Evolutionary conservation across 2,329 filamentous ascomycete genomes (phyloP), one percentile per base, ranked within the genome.

Genomic region (Albifimbria verrucaria): DNA sequence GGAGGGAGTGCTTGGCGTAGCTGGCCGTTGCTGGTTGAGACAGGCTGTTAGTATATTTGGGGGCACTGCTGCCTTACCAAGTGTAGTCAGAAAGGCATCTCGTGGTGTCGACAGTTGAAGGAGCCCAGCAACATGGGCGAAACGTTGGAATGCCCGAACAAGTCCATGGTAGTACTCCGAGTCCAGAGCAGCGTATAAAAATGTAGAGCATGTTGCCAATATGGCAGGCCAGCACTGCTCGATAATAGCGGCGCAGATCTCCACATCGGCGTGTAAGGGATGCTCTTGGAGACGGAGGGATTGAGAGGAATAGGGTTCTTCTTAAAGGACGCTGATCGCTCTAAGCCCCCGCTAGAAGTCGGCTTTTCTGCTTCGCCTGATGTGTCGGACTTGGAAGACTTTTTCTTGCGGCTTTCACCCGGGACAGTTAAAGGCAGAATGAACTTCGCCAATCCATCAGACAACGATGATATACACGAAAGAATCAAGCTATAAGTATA

Each of bases 141-240:
- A 90, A 59, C 95, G 92, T 64, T 99, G 94, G 61, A 97, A 96
- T 0, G 93, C 90, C 59, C 94, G 84, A 22, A 99, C 93, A 2
- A 99, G 77, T 10, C 88, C 85, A 60, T 97, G 92, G 63, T 97
- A 99, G 62, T 94, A 97, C 50, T 97, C 92, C 1, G 90, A 88
- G 66, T 99, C 94, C 4, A 99, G 76, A 0, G 93, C 86, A 25
- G 94, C 90, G 65, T 96, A 95, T 18, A 99, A 75, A 65, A 97
- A 99, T 0, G 93, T 97, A 0, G 94, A 99, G 62, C 92, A 97
- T 2, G 92, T 94, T 1, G 94, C 93, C 48, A 99, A 81, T 39
- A 97, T 87, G 12, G 94, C 94, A 46, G 94, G 94, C 94, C 94
- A 99, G 68, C 93, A 97, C 59, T 90, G 82, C 4, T 95, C 90